Conservation (phyloP, 176 grass and related monocot genomes). For the Avena insularis region DNA sequence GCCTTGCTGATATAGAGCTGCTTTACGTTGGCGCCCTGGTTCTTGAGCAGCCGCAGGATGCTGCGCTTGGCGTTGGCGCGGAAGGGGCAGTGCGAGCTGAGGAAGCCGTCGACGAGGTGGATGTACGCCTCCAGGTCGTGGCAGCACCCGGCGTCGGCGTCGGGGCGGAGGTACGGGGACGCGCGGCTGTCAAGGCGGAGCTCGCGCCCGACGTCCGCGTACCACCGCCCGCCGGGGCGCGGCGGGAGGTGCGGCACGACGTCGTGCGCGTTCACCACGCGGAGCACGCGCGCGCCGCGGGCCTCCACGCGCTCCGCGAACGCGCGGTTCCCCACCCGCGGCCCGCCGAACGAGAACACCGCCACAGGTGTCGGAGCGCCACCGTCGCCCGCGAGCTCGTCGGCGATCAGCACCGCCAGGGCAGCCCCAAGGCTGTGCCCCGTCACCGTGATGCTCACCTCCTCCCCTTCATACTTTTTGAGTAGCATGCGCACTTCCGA, state of each 20-base stretch:
- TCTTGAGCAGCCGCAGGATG: conserved; percentile 48
- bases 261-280: conserved; percentile 71
- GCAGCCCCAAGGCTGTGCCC: conserved; percentile 73
- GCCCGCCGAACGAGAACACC: conserved; percentile 72
- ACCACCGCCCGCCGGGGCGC: conserved; percentile 19
- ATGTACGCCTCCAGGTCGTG: conserved; percentile 76
- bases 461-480: conserved; percentile 50
- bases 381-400: conserved; percentile 41
- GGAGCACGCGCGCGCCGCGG: conserved; percentile 60
- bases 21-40: conserved; percentile 69
- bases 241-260: conserved; percentile 60
- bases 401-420: conserved; percentile 60
- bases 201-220: conserved; percentile 60
- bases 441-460: conserved; percentile 63
- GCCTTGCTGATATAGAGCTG: conserved; percentile 73
- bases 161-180: conserved; percentile 64
- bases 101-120: conserved; percentile 73
- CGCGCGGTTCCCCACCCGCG: conserved; percentile 49
- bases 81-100: conserved; percentile 55
- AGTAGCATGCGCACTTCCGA: conserved; percentile 47
- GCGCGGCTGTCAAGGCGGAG: conserved; percentile 65
- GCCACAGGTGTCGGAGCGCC: conserved; percentile 28
- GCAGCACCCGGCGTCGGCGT: conserved; percentile 68
- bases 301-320: conserved; percentile 59
- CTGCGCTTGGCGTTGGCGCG: conserved; percentile 61